A percentile compares a stretch with the other conserved stretches of the same genome.
phyloP scores from a whole-genome alignment of 2,329 filamentous ascomycete genomes.

The Periconia digitata region DNA sequence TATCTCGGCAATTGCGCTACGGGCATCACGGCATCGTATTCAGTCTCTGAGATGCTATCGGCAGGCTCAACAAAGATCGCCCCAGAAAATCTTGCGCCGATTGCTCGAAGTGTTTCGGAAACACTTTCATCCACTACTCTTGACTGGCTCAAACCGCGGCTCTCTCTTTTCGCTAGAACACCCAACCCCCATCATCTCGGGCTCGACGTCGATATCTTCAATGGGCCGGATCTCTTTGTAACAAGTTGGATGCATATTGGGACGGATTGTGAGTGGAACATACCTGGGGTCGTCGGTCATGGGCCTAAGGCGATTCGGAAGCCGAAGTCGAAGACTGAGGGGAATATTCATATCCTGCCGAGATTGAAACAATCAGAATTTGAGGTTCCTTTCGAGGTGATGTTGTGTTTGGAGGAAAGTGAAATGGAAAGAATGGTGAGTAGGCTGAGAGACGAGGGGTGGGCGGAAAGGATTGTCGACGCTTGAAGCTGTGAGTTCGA shows the following conservation, averaged over 20 bases:
- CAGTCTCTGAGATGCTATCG: conserved; percentile 1
- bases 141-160: conserved; percentile 14
- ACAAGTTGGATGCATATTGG: conserved; percentile 31
- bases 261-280: conserved; percentile 20
- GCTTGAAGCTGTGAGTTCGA: background rate
- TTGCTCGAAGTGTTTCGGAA: background rate
- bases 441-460: conserved; percentile 8
- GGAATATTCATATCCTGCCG: conserved; percentile 26
- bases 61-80: background rate
- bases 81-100: conserved; percentile 1
- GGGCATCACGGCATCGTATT: conserved; percentile 3
- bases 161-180: conserved; percentile 7
- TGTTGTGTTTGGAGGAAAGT: conserved; percentile 18
- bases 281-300: conserved; percentile 16
- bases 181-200: conserved; percentile 3
- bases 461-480: conserved; percentile 4
- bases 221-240: conserved; percentile 31
- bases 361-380: conserved; percentile 9
- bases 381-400: conserved; percentile 14
- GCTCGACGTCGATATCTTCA: conserved; percentile 8
- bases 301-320: conserved; percentile 22
- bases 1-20: conserved; percentile 15
- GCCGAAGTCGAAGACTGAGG: conserved; percentile 22
- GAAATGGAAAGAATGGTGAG: conserved; percentile 19
- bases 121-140: background rate